Percentiles rank a stretch among this genome's conserved stretches.
phyloP scores from a whole-genome alignment of 2,329 filamentous ascomycete species.

The Cladosporium colombiae region DNA sequence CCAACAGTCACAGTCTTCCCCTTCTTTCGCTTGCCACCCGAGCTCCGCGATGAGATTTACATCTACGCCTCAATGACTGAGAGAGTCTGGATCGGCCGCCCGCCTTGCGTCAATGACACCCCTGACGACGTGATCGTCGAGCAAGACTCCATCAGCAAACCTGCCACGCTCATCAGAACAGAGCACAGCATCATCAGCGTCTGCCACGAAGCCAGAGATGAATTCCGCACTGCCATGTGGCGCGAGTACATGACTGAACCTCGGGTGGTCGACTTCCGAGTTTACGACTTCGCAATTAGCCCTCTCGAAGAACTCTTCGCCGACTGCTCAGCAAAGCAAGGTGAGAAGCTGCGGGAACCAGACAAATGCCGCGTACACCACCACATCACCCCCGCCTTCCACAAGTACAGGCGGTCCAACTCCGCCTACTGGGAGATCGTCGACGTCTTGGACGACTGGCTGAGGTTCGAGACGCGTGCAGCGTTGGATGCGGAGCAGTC shows the following conservation, averaged over 20 bases:
- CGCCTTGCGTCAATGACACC: background rate
- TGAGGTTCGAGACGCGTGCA: background rate
- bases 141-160: background rate
- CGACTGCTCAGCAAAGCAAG: background rate
- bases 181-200: background rate
- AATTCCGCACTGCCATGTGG: background rate
- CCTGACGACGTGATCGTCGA: background rate
- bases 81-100: background rate
- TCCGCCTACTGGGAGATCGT: background rate
- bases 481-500: background rate
- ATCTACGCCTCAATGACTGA: background rate
- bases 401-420: background rate
- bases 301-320: background rate
- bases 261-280: background rate
- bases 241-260: background rate
- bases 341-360: background rate
- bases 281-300: background rate
- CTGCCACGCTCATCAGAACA: background rate
- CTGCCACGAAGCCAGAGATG: background rate
- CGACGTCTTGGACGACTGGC: background rate
- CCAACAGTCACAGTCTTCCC: constrained; percentile 10
- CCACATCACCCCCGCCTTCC: background rate
- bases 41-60: constrained; percentile 29
- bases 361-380: background rate
- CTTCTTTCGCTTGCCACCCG: constrained; percentile 27